phyloP scores from a whole-genome alignment of 305 asterid genomes.

The Solanum hybrid region DNA sequence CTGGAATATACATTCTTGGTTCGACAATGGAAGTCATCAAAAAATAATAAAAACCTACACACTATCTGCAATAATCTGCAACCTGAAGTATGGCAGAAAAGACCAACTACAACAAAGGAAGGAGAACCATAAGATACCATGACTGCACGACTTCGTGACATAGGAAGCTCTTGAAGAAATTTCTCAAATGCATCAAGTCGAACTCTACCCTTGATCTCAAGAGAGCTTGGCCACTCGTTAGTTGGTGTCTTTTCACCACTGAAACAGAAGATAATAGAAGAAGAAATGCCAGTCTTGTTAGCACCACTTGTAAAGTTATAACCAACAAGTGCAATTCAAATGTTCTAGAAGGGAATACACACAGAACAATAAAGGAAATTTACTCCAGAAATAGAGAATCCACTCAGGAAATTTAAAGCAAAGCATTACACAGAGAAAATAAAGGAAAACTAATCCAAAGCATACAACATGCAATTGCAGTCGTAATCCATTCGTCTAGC shows the following conservation, averaged over 20 bases:
- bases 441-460: neutral
- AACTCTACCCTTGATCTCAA: constrained; percentile 95
- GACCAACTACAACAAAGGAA: constrained; percentile 38
- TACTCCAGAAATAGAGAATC: neutral
- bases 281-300: constrained; percentile 8
- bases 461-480: neutral
- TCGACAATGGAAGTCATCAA: constrained; percentile 12
- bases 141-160: constrained; percentile 98
- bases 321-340: neutral
- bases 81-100: constrained; percentile 28
- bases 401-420: neutral
- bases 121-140: constrained; percentile 84
- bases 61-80: constrained; percentile 30
- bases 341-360: neutral
- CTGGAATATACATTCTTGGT: constrained; percentile 26
- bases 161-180: constrained; percentile 85
- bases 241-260: constrained; percentile 88
- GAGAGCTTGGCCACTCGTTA: constrained; percentile 76
- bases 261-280: constrained; percentile 18
- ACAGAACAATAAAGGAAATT: neutral
- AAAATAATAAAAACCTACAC: constrained; percentile 12
- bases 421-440: neutral
- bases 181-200: constrained; percentile 90
- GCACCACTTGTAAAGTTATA: neutral
- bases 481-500: neutral